Evolutionary conservation across 768 basidiomycete genomes (phyloP).

Genomic region (Lentinula aciculospora): DNA sequence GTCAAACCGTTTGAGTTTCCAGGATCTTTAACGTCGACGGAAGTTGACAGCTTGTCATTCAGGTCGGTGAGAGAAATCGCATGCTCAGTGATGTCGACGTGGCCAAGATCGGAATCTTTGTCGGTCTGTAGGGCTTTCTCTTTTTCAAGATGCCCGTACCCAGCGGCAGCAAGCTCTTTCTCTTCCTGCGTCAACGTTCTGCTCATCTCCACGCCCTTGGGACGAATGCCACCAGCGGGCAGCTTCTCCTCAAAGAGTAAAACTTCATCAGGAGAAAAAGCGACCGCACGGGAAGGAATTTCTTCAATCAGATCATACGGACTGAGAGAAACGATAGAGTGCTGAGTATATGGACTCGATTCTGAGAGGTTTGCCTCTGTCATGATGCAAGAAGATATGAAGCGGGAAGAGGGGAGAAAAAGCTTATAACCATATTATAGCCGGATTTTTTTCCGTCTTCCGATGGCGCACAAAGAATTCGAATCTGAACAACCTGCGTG

Average conservation of each 20-base stretch:
- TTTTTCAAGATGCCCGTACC: slow-evolving; percentile 56
- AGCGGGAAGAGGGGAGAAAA: not conserved
- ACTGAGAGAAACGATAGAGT: not conserved
- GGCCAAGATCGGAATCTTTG: slow-evolving; percentile 21
- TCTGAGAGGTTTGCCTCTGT: not conserved
- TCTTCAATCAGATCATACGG: slow-evolving; percentile 25
- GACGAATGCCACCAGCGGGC: slow-evolving; percentile 24
- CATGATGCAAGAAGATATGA: not conserved
- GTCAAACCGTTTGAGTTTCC: slow-evolving; percentile 45
- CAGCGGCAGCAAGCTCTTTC: slow-evolving; percentile 60
- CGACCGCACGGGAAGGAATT: slow-evolving; percentile 38
- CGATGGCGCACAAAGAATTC: slow-evolving; percentile 3
- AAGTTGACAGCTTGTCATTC: slow-evolving; percentile 36
- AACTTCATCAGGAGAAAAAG: slow-evolving; percentile 38
- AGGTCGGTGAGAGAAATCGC: slow-evolving; percentile 35
- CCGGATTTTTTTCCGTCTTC: not conserved
- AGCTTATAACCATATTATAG: not conserved
- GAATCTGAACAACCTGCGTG: slow-evolving; percentile 7
- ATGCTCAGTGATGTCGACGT: slow-evolving; percentile 60
- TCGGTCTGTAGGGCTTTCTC: slow-evolving; percentile 30
- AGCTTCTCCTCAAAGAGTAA: slow-evolving; percentile 31
- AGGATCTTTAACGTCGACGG: slow-evolving; percentile 49
- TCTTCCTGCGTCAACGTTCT: slow-evolving; percentile 64
- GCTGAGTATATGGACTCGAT: not conserved
- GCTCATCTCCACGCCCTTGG: slow-evolving; percentile 55